Conservation (phyloP, 371 early-diverging fungal species). For the Amoeboaphelidium protococcarum region DNA sequence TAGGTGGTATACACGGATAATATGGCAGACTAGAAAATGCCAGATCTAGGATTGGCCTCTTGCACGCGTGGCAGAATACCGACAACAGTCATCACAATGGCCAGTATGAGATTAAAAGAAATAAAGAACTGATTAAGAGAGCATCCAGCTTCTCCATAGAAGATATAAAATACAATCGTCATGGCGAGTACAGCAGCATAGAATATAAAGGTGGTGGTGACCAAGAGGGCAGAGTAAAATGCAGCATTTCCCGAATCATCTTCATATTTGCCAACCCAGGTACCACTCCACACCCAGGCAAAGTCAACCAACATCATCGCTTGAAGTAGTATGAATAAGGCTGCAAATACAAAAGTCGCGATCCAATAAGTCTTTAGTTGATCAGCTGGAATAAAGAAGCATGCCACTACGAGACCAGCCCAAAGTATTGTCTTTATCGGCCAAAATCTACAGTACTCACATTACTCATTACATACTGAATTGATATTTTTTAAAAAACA, state of each 20-base stretch:
- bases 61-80: slow-evolving; percentile 58
- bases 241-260: neutral
- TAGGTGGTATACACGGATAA: slow-evolving; percentile 76
- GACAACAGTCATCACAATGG: slow-evolving; percentile 29
- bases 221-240: slow-evolving; percentile 19
- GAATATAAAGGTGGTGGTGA: slow-evolving; percentile 34
- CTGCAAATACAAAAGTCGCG: slow-evolving; percentile 45
- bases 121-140: slow-evolving; percentile 71
- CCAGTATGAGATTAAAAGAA: slow-evolving; percentile 50
- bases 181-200: slow-evolving; percentile 22
- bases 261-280: slow-evolving; percentile 23
- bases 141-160: slow-evolving; percentile 45
- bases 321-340: slow-evolving; percentile 58
- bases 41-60: slow-evolving; percentile 43
- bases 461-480: too few species aligned
- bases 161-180: slow-evolving; percentile 9
- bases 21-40: slow-evolving; percentile 76
- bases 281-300: slow-evolving; percentile 64
- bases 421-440: slow-evolving; percentile 50
- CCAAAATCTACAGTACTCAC: slow-evolving; percentile 69
- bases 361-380: slow-evolving; percentile 3
- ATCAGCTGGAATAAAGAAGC: slow-evolving; percentile 45
- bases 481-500: too few species aligned
- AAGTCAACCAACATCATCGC: slow-evolving; percentile 31
- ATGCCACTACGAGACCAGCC: slow-evolving; percentile 32